Conservation (phyloP, 2,329 filamentous ascomycete genomes). For the Trichocomaceae sp. region DNA sequence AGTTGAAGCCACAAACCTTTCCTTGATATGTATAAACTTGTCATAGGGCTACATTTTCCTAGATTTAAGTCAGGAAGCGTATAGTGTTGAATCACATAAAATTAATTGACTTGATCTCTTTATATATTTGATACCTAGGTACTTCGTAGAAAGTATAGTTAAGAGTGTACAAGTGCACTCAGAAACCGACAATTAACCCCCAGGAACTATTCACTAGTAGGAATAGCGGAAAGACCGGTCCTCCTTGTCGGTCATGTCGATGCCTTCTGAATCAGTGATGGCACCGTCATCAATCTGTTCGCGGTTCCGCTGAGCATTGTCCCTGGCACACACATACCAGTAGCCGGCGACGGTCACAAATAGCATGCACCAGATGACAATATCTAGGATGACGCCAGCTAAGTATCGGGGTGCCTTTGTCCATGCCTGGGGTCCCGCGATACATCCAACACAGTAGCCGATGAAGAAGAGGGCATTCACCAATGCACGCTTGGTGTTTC, state of each 20-base stretch:
- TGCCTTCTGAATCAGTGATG: background rate
- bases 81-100: too few species aligned
- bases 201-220: background rate
- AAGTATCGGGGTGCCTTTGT: slow-evolving; percentile 40
- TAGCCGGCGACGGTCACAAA: slow-evolving; percentile 31
- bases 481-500: slow-evolving; percentile 46
- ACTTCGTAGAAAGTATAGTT: background rate
- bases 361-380: slow-evolving; percentile 41
- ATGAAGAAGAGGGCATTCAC: slow-evolving; percentile 47
- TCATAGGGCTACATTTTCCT: too few species aligned
- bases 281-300: background rate
- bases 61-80: too few species aligned
- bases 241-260: slow-evolving; percentile 12
- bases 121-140: too few species aligned
- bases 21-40: too few species aligned
- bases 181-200: background rate
- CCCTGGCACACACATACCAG: slow-evolving; percentile 28
- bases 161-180: background rate
- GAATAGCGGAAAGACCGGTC: slow-evolving; percentile 8
- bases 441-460: slow-evolving; percentile 44
- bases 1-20: too few species aligned
- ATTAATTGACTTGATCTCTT: too few species aligned
- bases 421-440: slow-evolving; percentile 46
- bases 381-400: slow-evolving; percentile 41
- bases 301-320: slow-evolving; percentile 25